These are phyloP conservation scores for Fusarium floridanum DNA, from an alignment of 2,329 filamentous ascomycete species.

Conservation along the genomic window DNA sequence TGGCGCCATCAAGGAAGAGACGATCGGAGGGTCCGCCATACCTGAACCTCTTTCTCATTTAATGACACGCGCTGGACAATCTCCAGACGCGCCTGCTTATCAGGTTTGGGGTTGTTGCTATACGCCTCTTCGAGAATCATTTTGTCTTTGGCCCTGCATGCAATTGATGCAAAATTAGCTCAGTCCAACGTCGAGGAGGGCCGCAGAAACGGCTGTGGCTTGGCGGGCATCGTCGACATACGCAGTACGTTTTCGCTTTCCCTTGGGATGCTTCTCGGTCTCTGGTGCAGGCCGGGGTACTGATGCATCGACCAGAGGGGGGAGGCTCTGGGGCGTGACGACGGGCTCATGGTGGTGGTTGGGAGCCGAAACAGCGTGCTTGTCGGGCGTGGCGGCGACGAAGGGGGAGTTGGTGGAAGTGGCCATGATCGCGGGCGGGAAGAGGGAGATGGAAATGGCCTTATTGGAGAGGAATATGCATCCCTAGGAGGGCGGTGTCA, in stretches of 20 bases:
- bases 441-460: constrained; percentile 39
- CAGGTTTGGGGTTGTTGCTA: constrained; percentile 86
- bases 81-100: constrained; percentile 86
- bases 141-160: constrained; percentile 84
- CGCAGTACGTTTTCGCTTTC: constrained; percentile 74
- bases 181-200: constrained; percentile 9
- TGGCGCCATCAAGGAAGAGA: constrained; percentile 2
- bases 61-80: constrained; percentile 89
- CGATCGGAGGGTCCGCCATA: constrained; percentile 59
- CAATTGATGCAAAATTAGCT: constrained; percentile 41
- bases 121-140: constrained; percentile 89
- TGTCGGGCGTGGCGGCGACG: constrained; percentile 41
- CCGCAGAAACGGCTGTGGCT: neutral
- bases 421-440: constrained; percentile 45
- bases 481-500: constrained; percentile 43
- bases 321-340: constrained; percentile 39
- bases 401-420: constrained; percentile 39
- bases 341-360: constrained; percentile 44
- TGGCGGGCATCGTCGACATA: constrained; percentile 50
- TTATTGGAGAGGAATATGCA: constrained; percentile 45
- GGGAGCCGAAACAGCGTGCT: constrained; percentile 41
- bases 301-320: constrained; percentile 38
- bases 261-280: constrained; percentile 65
- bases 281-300: constrained; percentile 33
- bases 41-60: constrained; percentile 97